Evolutionary conservation across 768 basidiomycete genomes (phyloP).

Genomic region (Gloeophyllum trabeum): DNA sequence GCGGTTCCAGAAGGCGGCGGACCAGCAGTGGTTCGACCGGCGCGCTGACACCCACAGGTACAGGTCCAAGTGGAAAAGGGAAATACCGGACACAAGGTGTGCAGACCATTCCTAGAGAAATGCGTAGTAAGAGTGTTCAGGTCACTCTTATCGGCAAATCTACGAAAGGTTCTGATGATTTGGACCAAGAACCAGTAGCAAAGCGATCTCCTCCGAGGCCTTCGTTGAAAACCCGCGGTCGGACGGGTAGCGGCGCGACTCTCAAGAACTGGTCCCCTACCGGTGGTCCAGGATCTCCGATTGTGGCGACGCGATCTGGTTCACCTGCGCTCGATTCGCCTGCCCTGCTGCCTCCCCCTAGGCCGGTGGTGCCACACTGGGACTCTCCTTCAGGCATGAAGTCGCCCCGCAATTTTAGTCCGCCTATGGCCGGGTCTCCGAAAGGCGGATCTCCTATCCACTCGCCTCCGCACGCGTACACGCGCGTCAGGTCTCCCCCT

Average conservation of each 20-base stretch:
- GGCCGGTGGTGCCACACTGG: conserved; percentile 14
- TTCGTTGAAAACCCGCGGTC: background rate
- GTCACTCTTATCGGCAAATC: conserved; percentile 25
- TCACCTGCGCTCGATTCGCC: no score
- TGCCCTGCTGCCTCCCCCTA: conserved; percentile 6
- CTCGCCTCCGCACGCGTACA: conserved; percentile 4
- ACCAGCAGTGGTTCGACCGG: conserved; percentile 17
- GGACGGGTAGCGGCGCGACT: conserved; percentile 1
- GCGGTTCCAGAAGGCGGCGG: conserved; percentile 9
- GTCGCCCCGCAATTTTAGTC: conserved; percentile 14
- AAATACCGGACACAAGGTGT: conserved; percentile 56
- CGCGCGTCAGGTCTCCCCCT: conserved; percentile 8
- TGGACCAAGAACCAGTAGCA: no score
- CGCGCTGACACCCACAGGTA: conserved; percentile 23
- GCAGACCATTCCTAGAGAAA: conserved; percentile 53
- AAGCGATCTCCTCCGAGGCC: no score
- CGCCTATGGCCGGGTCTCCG: conserved; percentile 13
- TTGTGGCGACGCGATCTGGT: no score
- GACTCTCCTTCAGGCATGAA: conserved; percentile 17
- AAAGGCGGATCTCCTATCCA: conserved; percentile 11
- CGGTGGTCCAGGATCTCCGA: no score
- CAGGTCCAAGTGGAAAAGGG: conserved; percentile 28
- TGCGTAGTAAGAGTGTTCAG: conserved; percentile 49
- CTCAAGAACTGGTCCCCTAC: conserved; percentile 12
- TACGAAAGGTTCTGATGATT: no score